Evolutionary conservation across 75 land plant genomes (phyloP).

Genomic region (Cunninghamia lanceolata): DNA sequence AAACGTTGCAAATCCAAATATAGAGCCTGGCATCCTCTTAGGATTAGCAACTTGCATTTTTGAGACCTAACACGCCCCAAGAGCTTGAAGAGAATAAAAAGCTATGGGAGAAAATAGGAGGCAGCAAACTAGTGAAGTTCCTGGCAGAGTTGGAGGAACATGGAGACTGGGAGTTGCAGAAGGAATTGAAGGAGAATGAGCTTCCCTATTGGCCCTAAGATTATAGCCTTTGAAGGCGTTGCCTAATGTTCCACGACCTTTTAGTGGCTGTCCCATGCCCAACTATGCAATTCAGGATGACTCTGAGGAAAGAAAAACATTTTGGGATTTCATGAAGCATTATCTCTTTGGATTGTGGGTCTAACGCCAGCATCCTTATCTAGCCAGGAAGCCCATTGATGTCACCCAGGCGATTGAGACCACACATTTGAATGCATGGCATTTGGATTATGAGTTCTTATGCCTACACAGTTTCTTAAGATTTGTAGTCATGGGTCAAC

Average conservation of each 20-base stretch:
- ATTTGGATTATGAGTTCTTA: constrained; percentile 75
- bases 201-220: constrained; percentile 65
- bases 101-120: constrained; percentile 34
- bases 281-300: constrained; percentile 51
- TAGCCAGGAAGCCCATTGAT: constrained; percentile 65
- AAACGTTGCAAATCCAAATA: too few relatives aligned
- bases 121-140: constrained; percentile 49
- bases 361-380: constrained; percentile 77
- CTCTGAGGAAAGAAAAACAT: constrained; percentile 53
- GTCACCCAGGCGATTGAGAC: constrained; percentile 81
- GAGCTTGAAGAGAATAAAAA: constrained; percentile 53
- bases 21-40: too few relatives aligned
- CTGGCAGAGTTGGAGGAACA: constrained; percentile 38
- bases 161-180: constrained; percentile 34
- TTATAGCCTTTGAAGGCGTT: constrained; percentile 58
- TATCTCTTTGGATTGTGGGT: constrained; percentile 87
- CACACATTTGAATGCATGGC: constrained; percentile 70
- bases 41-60: too few relatives aligned
- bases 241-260: constrained; percentile 57
- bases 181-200: constrained; percentile 42
- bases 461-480: not conserved
- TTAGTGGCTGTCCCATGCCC: constrained; percentile 69
- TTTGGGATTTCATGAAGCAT: constrained; percentile 88
- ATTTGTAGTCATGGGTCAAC: too few relatives aligned
- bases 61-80: constrained; percentile 43